Conservation (phyloP, 805 yeast genomes). For the Ogataea dorogensis region DNA sequence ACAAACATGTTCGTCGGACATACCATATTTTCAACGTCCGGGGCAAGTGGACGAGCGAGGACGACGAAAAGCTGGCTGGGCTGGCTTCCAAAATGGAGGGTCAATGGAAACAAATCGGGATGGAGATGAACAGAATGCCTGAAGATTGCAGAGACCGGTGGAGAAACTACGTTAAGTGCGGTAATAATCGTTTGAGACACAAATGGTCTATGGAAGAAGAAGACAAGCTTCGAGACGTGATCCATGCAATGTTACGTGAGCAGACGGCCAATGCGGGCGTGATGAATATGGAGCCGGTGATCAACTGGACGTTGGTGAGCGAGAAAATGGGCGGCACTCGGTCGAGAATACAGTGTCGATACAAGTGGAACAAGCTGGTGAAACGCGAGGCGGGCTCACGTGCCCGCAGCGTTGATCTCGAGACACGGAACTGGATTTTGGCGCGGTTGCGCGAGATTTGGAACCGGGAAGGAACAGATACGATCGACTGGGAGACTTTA, state of each 20-base stretch:
- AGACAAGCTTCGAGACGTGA: conserved; percentile 51
- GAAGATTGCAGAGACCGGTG: conserved; percentile 97
- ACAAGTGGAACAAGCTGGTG: conserved; percentile 86
- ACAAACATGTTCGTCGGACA: conserved; percentile 87
- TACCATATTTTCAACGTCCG: conserved; percentile 85
- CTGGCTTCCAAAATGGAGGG: conserved; percentile 69
- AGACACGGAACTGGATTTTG: conserved; percentile 52
- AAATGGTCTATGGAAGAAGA: conserved; percentile 90
- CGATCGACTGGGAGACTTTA: conserved; percentile 54
- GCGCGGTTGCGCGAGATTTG: conserved; percentile 45
- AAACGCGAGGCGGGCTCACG: conserved; percentile 53
- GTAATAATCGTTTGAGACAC: conserved; percentile 66
- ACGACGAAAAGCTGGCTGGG: conserved; percentile 64
- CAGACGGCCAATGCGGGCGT: conserved; percentile 30
- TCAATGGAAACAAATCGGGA: conserved; percentile 87
- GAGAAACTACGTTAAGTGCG: conserved; percentile 95
- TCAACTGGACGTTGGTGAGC: conserved; percentile 91
- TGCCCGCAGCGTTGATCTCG: conserved; percentile 42
- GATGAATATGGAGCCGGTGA: conserved; percentile 38
- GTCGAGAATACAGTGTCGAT: conserved; percentile 91
- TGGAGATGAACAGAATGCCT: conserved; percentile 85
- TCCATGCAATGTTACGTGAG: conserved; percentile 46
- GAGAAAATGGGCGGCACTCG: conserved; percentile 88
- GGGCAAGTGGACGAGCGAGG: conserved; percentile 87
- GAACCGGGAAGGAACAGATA: conserved; percentile 38